Conservation (phyloP, 495 filamentous ascomycete genomes). For the Geopyxis carbonaria region DNA sequence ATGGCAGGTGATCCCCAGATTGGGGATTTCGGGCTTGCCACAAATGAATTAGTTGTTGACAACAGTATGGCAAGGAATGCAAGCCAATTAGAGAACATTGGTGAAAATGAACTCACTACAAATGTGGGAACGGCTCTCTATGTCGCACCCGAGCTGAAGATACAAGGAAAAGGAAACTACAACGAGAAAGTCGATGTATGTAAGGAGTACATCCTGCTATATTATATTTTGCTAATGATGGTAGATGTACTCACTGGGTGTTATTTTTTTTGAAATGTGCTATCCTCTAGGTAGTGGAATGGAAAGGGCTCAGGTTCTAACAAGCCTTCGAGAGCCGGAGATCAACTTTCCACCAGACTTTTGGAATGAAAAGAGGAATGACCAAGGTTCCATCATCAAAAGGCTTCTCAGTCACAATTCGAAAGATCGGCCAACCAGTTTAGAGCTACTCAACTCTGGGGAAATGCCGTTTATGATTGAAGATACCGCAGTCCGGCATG, state of each 20-base stretch:
- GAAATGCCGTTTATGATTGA: constrained; percentile 81
- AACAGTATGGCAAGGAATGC: constrained; percentile 1
- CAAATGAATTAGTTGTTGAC: constrained; percentile 2
- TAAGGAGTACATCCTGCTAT: constrained; percentile 5
- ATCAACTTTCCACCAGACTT: constrained; percentile 59
- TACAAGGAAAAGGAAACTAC: constrained; percentile 52
- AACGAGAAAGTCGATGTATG: constrained; percentile 83
- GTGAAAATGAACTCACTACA: constrained; percentile 42
- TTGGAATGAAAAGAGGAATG: constrained; percentile 50
- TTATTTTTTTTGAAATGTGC: constrained; percentile 98
- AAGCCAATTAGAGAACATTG: constrained; percentile 5
- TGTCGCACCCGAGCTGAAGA: constrained; percentile 76
- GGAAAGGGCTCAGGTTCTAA: constrained; percentile 67
- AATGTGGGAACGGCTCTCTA: constrained; percentile 93
- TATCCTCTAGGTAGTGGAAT: constrained; percentile 64
- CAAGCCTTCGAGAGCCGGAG: constrained; percentile 48
- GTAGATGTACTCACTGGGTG: constrained; percentile 87
- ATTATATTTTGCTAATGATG: background rate
- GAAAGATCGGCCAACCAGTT: constrained; percentile 63
- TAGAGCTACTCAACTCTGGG: constrained; percentile 70
- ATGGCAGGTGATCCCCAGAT: constrained; percentile 77
- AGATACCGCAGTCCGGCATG: constrained; percentile 70
- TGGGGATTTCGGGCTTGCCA: constrained; percentile 84
- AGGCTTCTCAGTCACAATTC: constrained; percentile 68
- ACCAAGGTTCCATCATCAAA: constrained; percentile 58